A percentile compares a stretch with the other conserved stretches of the same genome.
These are phyloP conservation scores for Jimgerdemannia flammicorona DNA, from an alignment of 192 early-diverging fungal genomes.

Conservation along the genomic window DNA sequence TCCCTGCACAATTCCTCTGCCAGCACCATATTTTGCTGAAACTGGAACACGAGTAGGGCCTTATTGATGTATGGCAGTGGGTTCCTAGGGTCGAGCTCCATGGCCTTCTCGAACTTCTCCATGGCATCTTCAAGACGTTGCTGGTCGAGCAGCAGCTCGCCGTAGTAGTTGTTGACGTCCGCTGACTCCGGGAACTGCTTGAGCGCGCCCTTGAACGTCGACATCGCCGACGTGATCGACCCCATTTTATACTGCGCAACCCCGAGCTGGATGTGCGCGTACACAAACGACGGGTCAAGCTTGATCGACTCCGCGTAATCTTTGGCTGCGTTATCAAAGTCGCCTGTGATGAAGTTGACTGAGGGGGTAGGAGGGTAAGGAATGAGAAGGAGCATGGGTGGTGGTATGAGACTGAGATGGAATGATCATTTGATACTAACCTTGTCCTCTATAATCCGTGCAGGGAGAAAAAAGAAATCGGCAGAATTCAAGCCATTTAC, in stretches of 20 bases:
- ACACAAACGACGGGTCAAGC: constrained; percentile 80
- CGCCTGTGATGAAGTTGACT: constrained; percentile 80
- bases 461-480: constrained; percentile 1
- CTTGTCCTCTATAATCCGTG: background rate
- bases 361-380: background rate
- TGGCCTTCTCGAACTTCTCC: constrained; percentile 85
- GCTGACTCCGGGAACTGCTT: constrained; percentile 72
- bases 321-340: constrained; percentile 73
- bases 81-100: constrained; percentile 72
- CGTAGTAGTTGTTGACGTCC: constrained; percentile 97
- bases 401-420: background rate
- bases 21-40: constrained; percentile 62
- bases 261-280: constrained; percentile 91
- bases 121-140: constrained; percentile 78
- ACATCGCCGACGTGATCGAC: constrained; percentile 66
- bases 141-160: constrained; percentile 90
- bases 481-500: background rate
- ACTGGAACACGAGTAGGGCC: constrained; percentile 78
- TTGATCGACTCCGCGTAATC: constrained; percentile 81
- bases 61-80: constrained; percentile 99
- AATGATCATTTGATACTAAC: background rate
- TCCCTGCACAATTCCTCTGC: constrained; percentile 75
- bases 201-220: constrained; percentile 77
- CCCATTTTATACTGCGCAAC: constrained; percentile 92
- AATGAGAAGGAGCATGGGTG: background rate